These are phyloP conservation scores for Cicer arietinum DNA, from an alignment of 306 rosid genomes.

Conservation along the genomic window DNA sequence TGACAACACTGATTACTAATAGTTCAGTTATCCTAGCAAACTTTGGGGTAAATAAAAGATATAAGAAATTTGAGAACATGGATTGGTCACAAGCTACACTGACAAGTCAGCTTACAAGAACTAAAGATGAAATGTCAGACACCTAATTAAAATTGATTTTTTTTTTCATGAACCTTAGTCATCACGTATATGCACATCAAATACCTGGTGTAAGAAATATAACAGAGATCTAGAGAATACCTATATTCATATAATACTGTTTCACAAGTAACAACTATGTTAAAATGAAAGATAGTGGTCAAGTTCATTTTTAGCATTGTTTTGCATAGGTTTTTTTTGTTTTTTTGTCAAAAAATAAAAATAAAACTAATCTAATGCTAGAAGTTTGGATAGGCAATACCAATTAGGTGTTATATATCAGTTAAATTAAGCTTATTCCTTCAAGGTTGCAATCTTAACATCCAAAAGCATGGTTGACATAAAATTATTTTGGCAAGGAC, in stretches of 20 bases:
- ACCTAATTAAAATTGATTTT: neutral
- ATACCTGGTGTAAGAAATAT: constrained; percentile 2
- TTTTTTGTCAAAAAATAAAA: no score
- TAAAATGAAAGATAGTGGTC: neutral
- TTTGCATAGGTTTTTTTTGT: neutral
- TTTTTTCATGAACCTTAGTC: neutral
- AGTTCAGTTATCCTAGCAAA: constrained; percentile 2
- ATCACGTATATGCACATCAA: neutral
- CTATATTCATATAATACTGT: neutral
- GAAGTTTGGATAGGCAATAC: neutral
- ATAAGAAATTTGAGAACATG: neutral
- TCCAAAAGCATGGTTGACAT: constrained; percentile 29
- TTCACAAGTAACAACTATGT: neutral
- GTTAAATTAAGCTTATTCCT: neutral
- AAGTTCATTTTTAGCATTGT: neutral
- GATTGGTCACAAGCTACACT: constrained; percentile 8
- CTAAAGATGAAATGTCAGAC: neutral
- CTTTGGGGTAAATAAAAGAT: neutral
- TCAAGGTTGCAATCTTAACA: constrained; percentile 22
- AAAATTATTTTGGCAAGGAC: constrained; percentile 27
- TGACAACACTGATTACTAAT: neutral
- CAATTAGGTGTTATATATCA: neutral
- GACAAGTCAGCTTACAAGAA: neutral
- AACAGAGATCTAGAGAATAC: constrained; percentile 11
- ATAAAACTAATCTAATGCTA: neutral